These are phyloP conservation scores for Ramularia collo-cygni DNA, from an alignment of 2,329 filamentous ascomycete species.

Conservation along the genomic window DNA sequence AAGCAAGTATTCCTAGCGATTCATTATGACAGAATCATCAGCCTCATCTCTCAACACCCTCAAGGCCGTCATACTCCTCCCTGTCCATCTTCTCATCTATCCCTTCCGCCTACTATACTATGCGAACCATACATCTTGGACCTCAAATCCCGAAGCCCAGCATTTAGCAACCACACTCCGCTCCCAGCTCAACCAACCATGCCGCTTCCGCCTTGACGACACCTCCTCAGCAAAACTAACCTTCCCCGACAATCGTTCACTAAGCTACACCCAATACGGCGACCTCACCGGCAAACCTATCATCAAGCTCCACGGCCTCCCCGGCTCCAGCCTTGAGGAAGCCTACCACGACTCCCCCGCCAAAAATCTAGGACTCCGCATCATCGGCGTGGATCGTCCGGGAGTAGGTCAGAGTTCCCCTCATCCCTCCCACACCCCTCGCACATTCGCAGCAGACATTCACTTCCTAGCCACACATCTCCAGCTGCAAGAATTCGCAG, in stretches of 20 bases:
- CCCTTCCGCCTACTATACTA: too few species aligned
- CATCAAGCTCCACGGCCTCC: conserved; percentile 40
- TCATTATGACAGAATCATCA: too few species aligned
- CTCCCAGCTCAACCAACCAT: too few species aligned
- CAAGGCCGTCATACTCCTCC: too few species aligned
- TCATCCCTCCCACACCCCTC: conserved; percentile 32
- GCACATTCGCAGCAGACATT: conserved; percentile 41
- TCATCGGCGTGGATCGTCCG: conserved; percentile 40
- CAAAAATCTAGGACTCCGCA: conserved; percentile 30
- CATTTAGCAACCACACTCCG: too few species aligned
- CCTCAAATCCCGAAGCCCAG: too few species aligned
- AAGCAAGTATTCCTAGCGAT: too few species aligned
- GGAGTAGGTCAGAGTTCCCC: conserved; percentile 38
- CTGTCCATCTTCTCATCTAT: too few species aligned
- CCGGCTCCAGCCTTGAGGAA: conserved; percentile 38
- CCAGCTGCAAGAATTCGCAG: too few species aligned
- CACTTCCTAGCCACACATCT: too few species aligned
- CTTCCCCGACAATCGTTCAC: conserved; percentile 31
- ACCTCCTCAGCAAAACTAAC: conserved; percentile 4
- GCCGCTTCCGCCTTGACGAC: conserved; percentile 3
- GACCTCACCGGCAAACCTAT: conserved; percentile 27
- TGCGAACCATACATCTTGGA: too few species aligned
- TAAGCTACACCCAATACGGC: conserved; percentile 43
- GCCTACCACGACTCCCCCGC: conserved; percentile 30
- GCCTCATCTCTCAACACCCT: too few species aligned